Evolutionary conservation across 2,329 filamentous ascomycete species (phyloP).

Genomic region (Pleomassaria siparia): DNA sequence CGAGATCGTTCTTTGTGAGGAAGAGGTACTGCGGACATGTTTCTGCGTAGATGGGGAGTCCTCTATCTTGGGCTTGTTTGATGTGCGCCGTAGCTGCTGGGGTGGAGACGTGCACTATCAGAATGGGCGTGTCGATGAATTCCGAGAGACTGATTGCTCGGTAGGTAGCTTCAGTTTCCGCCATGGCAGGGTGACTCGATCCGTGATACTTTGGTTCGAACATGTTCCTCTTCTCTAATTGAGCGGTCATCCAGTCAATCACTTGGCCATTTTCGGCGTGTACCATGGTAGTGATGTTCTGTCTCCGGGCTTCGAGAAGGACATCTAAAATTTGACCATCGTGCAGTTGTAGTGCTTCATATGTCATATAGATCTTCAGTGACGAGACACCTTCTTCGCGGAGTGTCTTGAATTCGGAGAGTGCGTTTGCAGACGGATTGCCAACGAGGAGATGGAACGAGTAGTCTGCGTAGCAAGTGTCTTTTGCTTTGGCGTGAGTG

Average conservation of each 20-base stretch:
- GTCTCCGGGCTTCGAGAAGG: constrained; percentile 43
- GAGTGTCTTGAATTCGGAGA: constrained; percentile 40
- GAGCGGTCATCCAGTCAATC: constrained; percentile 57
- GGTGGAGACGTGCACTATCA: constrained; percentile 57
- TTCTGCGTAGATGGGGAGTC: constrained; percentile 56
- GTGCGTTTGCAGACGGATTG: constrained; percentile 37
- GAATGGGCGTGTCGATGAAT: constrained; percentile 55
- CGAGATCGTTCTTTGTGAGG: constrained; percentile 54
- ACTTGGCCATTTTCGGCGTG: constrained; percentile 59
- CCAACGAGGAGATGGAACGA: constrained; percentile 45
- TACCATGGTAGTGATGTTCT: constrained; percentile 57
- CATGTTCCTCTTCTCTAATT: constrained; percentile 52
- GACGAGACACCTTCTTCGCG: constrained; percentile 41
- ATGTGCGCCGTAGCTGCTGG: constrained; percentile 52
- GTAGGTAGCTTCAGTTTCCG: constrained; percentile 57
- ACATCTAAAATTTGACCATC: constrained; percentile 44
- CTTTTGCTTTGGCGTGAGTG: constrained; percentile 46
- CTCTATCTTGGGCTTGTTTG: constrained; percentile 51
- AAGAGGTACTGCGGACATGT: constrained; percentile 61
- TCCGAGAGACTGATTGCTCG: constrained; percentile 54
- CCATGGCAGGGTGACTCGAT: constrained; percentile 52
- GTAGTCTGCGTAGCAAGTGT: constrained; percentile 53
- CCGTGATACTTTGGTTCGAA: constrained; percentile 57
- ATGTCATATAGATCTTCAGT: constrained; percentile 50
- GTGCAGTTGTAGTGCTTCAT: constrained; percentile 43